phyloP scores from a whole-genome alignment of 371 early-diverging fungal genomes.

The Choanephora cucurbitarum region DNA sequence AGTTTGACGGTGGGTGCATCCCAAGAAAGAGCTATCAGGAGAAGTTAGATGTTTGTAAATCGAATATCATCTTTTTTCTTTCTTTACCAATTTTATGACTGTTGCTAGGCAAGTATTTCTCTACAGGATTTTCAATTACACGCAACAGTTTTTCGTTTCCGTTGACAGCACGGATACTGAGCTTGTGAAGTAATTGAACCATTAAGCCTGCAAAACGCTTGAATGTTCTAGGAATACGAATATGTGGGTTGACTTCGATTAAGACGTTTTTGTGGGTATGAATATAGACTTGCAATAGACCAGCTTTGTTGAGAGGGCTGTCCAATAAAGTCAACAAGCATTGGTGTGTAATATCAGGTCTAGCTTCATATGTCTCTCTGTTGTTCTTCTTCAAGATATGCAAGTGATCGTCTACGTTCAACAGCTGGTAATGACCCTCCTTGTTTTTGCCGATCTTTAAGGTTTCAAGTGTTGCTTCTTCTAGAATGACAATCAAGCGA shows the following conservation, averaged over 20 bases:
- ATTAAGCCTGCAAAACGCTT: slow-evolving; percentile 98
- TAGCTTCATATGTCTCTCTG: slow-evolving; percentile 79
- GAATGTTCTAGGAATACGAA: slow-evolving; percentile 97
- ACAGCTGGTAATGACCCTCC: slow-evolving; percentile 87
- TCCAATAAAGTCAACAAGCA: slow-evolving; percentile 96
- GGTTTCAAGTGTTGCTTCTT: slow-evolving; percentile 91
- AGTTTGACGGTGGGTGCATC: slow-evolving; percentile 90
- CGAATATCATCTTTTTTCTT: slow-evolving; percentile 3
- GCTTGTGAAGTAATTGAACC: slow-evolving; percentile 96
- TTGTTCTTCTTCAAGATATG: slow-evolving; percentile 84
- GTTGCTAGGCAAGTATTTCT: slow-evolving; percentile 92
- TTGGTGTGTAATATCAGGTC: slow-evolving; percentile 98
- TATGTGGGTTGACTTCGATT: slow-evolving; percentile 97
- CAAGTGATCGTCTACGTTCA: slow-evolving; percentile 97
- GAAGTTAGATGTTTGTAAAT: background rate
- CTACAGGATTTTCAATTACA: slow-evolving; percentile 96
- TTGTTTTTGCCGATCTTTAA: slow-evolving; percentile 91
- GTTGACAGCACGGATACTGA: slow-evolving; percentile 90
- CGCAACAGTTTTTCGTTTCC: slow-evolving; percentile 92
- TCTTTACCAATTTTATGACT: slow-evolving; percentile 81
- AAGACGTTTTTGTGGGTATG: slow-evolving; percentile 93
- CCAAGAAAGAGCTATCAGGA: slow-evolving; percentile 78
- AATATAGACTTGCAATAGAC: slow-evolving; percentile 93
- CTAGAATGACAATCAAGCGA: slow-evolving; percentile 93
- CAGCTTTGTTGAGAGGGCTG: slow-evolving; percentile 98